Evolutionary conservation across 2,329 filamentous ascomycete species (phyloP).

Genomic region (Purpureocillium lavendulum): DNA sequence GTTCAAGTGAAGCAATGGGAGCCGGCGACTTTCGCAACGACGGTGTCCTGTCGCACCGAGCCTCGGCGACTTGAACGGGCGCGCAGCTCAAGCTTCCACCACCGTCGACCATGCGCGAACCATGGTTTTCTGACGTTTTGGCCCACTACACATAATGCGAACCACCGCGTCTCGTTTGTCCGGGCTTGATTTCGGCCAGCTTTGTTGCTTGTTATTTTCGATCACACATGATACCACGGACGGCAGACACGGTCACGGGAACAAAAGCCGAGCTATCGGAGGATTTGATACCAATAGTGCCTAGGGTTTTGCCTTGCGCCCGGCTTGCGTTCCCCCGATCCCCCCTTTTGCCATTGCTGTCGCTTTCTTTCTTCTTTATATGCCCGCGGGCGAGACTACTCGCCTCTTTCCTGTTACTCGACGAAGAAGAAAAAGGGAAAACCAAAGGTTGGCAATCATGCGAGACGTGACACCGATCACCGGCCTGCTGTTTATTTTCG

Average conservation of each 20-base stretch:
- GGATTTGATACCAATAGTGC: too few species aligned
- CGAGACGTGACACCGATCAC: neutral
- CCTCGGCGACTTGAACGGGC: too few species aligned
- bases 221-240: constrained; percentile 18
- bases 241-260: constrained; percentile 7
- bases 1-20: constrained; percentile 1
- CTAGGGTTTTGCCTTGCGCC: too few species aligned
- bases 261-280: constrained; percentile 3
- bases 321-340: too few species aligned
- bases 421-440: neutral
- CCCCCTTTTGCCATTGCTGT: too few species aligned
- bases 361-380: too few species aligned
- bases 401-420: neutral
- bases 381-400: too few species aligned
- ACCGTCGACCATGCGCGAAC: neutral
- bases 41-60: too few species aligned
- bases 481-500: neutral
- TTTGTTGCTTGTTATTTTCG: constrained; percentile 2
- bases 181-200: constrained; percentile 4
- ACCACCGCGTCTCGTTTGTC: constrained; percentile 4
- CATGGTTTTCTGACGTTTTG: neutral
- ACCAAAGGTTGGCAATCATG: neutral
- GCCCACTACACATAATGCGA: constrained; percentile 5
- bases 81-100: too few species aligned
- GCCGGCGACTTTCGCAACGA: too few species aligned